Base-by-base conservation (phyloP, 805 yeast genomes). In the Yarrowia alimentaria region DNA sequence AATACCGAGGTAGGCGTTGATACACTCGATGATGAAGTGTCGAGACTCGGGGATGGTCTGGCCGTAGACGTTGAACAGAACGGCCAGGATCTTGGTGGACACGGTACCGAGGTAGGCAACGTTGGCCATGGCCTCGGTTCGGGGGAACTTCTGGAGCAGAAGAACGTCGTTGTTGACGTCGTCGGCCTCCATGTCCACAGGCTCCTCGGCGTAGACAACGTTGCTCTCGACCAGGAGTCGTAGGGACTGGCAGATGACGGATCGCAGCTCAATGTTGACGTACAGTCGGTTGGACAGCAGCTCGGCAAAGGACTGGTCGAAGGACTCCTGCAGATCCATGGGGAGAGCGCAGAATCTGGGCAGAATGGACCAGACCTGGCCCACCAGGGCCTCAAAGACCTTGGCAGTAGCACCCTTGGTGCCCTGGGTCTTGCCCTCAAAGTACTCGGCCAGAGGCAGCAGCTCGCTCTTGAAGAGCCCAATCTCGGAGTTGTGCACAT, bases 261-360 rank as follows among this genome's bases (percentile, higher is more conserved):
- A 82, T 67, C 99, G 81, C 56, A 85, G 71, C 33, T 78, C 85
- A 16, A 85, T 85, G 9, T 80, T 76, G 43, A 84, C 74, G 65
- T 91, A 93, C 60, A 93, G 69, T 48, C 81, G 64, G 33, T 81
- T 79, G n/a, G 95, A 76, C 53, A 94, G 70, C 24, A 74, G 68
- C 49, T 88, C 78, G 9, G 96, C 96, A 70, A 89, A 87, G 19
- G 75, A 77, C 63, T 83, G 87, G 51, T 79, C 77, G 62, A 91
- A 88, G 0, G 86, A 70, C 7, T 62, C 60, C 17, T 62, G 65
- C 57, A 88, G 71, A 67, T 93, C 99, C 19, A 70, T 71, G 25
- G 98, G 96, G 59, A 90, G 73, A 62, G 85, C 93, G 62, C 93
- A 83, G 66, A 89, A 93, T 58, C 81, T 84, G 13, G 98, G 96